These are phyloP conservation scores for Mortierella sp. DNA, from an alignment of 371 early-diverging fungal genomes.

Conservation along the genomic window DNA sequence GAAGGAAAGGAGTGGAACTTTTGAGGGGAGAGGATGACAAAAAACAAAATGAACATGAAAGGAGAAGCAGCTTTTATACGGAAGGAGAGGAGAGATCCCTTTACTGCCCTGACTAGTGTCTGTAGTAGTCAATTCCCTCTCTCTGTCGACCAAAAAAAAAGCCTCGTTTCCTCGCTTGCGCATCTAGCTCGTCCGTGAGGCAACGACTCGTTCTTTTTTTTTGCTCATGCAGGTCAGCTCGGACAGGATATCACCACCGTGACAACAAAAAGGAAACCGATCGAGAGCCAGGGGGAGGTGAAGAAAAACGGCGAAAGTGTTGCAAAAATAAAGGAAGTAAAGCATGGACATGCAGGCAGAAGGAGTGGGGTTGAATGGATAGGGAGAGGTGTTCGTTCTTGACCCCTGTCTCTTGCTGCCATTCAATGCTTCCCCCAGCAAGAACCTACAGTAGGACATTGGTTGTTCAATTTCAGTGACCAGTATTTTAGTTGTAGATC, in stretches of 20 bases:
- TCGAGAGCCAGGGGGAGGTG: conserved; percentile 5
- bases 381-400: background rate
- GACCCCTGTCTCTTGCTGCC: background rate
- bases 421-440: background rate
- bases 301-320: background rate
- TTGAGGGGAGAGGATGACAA: background rate
- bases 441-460: background rate
- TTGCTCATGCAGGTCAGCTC: background rate
- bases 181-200: background rate
- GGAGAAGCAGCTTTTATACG: background rate
- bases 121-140: background rate
- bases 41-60: background rate
- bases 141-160: background rate
- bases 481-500: background rate
- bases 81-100: background rate
- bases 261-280: background rate
- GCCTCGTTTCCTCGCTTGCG: background rate
- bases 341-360: background rate
- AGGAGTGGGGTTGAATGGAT: background rate
- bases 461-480: background rate
- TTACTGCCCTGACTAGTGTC: background rate
- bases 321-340: background rate
- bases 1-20: background rate
- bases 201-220: no score
- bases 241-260: background rate